Percentiles rank a stretch among this genome's conserved stretches.
These are phyloP conservation scores for Sporothrix brasiliensis DNA, from an alignment of 2,329 filamentous ascomycete species.

Conservation along the genomic window DNA sequence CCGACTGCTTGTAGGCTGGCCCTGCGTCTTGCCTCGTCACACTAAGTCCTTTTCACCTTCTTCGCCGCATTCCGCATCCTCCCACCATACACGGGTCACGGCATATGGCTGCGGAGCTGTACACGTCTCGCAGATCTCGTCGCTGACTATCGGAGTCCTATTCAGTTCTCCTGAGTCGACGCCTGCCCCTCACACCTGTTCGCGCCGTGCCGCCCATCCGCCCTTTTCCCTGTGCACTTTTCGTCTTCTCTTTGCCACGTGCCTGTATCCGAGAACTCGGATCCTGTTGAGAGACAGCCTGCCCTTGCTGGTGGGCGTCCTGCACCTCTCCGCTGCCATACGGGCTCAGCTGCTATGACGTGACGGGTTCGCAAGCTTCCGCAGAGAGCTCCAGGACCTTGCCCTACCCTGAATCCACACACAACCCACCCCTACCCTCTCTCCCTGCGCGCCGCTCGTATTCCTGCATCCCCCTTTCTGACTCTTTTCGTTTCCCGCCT, in stretches of 20 bases:
- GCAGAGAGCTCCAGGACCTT: conserved; percentile 21
- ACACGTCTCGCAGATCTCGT: conserved; percentile 19
- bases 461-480: neutral
- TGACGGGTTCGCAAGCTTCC: conserved; percentile 15
- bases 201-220: neutral
- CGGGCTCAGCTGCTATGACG: conserved; percentile 24
- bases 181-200: neutral
- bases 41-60: neutral
- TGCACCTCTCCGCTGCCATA: conserved; percentile 15
- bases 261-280: conserved; percentile 11
- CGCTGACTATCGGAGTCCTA: neutral
- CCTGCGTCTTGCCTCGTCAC: conserved; percentile 2
- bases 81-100: neutral
- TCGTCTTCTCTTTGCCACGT: conserved; percentile 5
- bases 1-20: neutral
- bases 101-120: neutral
- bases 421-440: neutral
- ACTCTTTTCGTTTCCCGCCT: neutral
- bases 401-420: neutral
- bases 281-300: neutral
- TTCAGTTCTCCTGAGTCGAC: neutral
- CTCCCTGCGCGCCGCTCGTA: neutral
- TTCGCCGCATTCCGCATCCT: neutral
- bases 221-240: neutral
- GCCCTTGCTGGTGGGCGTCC: neutral